phyloP scores from a whole-genome alignment of 495 filamentous ascomycete species.

The Talaromyces adpressus region DNA sequence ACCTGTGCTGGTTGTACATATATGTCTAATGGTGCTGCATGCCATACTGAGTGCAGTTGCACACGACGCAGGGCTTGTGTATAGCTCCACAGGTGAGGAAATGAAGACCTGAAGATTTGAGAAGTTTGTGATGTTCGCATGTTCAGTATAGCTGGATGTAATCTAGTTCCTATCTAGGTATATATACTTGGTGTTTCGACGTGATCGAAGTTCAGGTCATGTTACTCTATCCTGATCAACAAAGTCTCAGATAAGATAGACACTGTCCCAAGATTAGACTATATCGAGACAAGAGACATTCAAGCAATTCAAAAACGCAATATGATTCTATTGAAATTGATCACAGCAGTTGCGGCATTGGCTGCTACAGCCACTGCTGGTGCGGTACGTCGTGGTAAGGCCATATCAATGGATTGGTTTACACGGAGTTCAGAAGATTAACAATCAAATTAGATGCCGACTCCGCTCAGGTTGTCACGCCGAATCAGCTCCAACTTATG shows the following conservation, averaged over 20 bases:
- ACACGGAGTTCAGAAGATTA: background rate
- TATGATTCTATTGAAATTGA: background rate
- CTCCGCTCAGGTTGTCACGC: background rate
- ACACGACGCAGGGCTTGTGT: background rate
- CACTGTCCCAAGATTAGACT: background rate
- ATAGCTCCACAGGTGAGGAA: background rate
- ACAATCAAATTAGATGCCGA: background rate
- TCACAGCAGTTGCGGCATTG: background rate
- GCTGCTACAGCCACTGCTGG: background rate
- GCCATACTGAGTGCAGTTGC: background rate
- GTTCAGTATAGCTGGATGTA: background rate
- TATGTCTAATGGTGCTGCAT: background rate
- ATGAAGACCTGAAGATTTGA: background rate
- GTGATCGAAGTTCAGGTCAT: background rate
- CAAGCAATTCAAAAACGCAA: background rate
- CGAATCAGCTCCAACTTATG: slow-evolving; percentile 23
- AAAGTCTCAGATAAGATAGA: background rate
- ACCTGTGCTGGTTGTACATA: background rate
- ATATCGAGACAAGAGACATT: background rate
- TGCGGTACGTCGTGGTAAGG: background rate
- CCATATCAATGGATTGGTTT: background rate
- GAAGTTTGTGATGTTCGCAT: background rate
- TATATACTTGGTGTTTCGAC: background rate
- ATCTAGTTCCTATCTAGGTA: background rate
- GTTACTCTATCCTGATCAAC: background rate